Base-by-base conservation (phyloP, 345 rosid species). In the Syzygium jambos region DNA sequence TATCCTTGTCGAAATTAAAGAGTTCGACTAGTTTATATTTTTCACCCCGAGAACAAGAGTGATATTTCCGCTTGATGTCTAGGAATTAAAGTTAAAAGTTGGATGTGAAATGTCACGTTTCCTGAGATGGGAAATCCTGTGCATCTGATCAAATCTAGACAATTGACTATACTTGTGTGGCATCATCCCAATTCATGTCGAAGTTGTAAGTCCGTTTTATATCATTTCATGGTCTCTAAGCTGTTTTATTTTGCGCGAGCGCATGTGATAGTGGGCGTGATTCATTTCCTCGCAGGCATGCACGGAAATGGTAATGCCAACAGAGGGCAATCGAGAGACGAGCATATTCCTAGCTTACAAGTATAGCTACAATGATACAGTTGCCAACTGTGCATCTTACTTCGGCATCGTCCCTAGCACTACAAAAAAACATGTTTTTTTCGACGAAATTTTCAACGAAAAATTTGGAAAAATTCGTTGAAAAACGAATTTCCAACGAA, bases 261-360 rank as follows among this genome's bases (percentile, higher is more conserved):
- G 4, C 68, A 61, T n/a, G 17, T 57, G 29, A 57, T 4, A 25
- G 63, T 10, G 63, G 27, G n/a, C 0, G 4, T n/a, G 29, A 61
- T 61, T 61, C 27, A 12, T n/a, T 61, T n/a, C 73, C 4, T 13
- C 41, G 86, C 88, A 92, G 94, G 96, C 95, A 21, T 95, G 95
- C 82, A 92, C 96, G 16, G 97, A 94, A 88, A 93, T 95, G 96
- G 86, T 93, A 88, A 85, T 94, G 92, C 94, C 92, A 57, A 65
- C 86, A 41, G 83, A 54, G 4, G 93, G 92, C 16, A 91, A 34
- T 92, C 78, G 86, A 16, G 57, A 91, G 65, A 93, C 89, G n/a
- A 93, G 96, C 91, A 91, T 95, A n/a, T 93, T 92, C 86, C 92
- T 91, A 68, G 91, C 86, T 30, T 86, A 90, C 2, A 4, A 78